Base-by-base conservation (phyloP, 345 rosid genomes). In the Abelmoschus esculentus region DNA sequence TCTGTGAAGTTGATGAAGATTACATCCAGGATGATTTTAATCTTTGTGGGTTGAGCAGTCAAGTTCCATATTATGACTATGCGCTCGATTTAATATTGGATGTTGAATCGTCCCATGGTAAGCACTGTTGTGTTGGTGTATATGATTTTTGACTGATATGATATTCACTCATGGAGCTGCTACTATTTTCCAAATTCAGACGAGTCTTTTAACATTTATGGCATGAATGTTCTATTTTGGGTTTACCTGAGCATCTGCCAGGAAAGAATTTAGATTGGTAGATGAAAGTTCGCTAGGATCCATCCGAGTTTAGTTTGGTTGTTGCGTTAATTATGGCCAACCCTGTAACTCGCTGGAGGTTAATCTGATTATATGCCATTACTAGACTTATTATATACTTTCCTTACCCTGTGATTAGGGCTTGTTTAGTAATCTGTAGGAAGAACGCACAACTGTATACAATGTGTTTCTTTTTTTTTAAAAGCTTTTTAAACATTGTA, bases 1-100 rank as follows among this genome's bases (percentile, higher is more conserved):
- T 89, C 77, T 93, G 96, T 78, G 98, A 93, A 82, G 93, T 93
- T 66, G 98, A 93, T 85, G 98, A 93, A 46, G 96, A 93, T 19
- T 93, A 91, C 77, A 88, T 93, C 61, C 97, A 91, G 66, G 98
- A 93, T 79, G 98, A 93, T 77, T 93, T 93, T 55, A 93, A 93
- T 79, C 97, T 93, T 4, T 93, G 97, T 75, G 98, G 98, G 42
- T 78, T 93, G 78, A 93, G 97, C 84, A 81, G 93, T 81, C 97
- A 89, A 93, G 92, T 93, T 82, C 97, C 98, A 2, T 93, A 86
- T 71, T 93, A 88, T 79, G 97, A 89, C 70, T 91, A 85, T 76
- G 98, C 98, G 6, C 96, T 93, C 75, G 98, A 93, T 81, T 83
- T 91, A 14, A 93, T 91, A 50, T 76, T 93, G 80, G 98, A 93